A percentile compares a stretch with the other conserved stretches of the same genome.
Conservation (phyloP, 805 yeast genomes). For the Schizosaccharomyces lindneri region DNA sequence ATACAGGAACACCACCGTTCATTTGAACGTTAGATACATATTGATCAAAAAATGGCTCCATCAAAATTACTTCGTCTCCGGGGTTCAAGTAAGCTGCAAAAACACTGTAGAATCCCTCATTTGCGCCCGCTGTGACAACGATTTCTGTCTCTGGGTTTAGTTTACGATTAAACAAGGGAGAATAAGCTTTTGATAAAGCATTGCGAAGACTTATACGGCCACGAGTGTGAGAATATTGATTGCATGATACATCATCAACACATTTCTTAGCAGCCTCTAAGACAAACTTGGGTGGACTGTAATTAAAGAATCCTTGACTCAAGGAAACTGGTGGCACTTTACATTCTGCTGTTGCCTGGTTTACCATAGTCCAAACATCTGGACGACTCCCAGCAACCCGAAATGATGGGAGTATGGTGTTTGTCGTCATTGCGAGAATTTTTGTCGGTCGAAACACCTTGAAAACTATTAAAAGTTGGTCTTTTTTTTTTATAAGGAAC, state of each 20-base stretch:
- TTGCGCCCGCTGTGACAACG: conserved; percentile 84
- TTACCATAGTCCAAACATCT: conserved; percentile 87
- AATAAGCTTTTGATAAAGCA: conserved; percentile 46
- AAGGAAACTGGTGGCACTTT: conserved; percentile 53
- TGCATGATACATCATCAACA: conserved; percentile 42
- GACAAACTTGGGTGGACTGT: conserved; percentile 87
- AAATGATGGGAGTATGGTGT: conserved; percentile 3
- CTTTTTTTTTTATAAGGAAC: too few species aligned
- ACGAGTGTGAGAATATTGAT: conserved; percentile 79
- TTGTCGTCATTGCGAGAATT: not conserved
- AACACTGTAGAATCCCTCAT: conserved; percentile 64
- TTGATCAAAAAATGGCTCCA: conserved; percentile 93
- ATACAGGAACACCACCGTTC: conserved; percentile 77
- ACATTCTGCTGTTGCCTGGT: conserved; percentile 81
- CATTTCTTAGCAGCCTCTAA: conserved; percentile 58
- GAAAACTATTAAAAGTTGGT: not conserved
- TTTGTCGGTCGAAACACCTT: not conserved
- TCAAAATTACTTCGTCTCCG: conserved; percentile 88
- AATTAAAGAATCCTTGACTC: conserved; percentile 95
- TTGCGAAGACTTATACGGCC: conserved; percentile 60
- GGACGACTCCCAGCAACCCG: conserved; percentile 24
- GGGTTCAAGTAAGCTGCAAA: conserved; percentile 62
- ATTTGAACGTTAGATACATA: conserved; percentile 82
- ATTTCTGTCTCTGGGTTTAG: conserved; percentile 35
- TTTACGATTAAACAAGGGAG: conserved; percentile 34